phyloP scores from a whole-genome alignment of 2,329 filamentous ascomycete genomes.

The Hansfordia pulvinata region DNA sequence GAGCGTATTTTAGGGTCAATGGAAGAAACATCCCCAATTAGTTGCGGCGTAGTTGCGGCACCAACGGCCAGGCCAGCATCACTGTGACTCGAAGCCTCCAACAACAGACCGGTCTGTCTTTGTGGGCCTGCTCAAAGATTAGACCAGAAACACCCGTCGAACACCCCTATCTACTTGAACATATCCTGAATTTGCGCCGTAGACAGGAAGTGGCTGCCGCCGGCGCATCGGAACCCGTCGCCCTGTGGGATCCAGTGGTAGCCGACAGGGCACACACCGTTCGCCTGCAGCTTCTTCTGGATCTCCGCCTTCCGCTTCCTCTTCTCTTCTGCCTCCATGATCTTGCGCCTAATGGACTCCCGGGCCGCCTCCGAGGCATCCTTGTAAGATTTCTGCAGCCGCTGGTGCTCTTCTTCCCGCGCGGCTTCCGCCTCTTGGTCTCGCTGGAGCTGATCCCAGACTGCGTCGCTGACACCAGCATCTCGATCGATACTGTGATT shows the following conservation, averaged over 20 bases:
- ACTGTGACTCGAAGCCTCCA: no score
- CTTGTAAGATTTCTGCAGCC: constrained; percentile 16
- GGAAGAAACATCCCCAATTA: no score
- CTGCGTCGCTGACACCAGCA: constrained; percentile 39
- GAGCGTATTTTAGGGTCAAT: no score
- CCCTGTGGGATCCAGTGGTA: constrained; percentile 47
- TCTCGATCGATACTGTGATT: constrained; percentile 27
- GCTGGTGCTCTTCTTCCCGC: constrained; percentile 21
- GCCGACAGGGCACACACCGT: constrained; percentile 43
- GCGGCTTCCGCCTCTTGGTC: constrained; percentile 27
- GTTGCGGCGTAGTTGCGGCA: no score
- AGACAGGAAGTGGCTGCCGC: constrained; percentile 42
- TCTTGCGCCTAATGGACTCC: constrained; percentile 20
- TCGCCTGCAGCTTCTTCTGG: constrained; percentile 31
- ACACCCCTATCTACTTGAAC: no score
- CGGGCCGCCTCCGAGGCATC: constrained; percentile 15
- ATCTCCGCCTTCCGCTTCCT: constrained; percentile 22
- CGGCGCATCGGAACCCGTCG: constrained; percentile 48
- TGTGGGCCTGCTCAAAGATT: no score
- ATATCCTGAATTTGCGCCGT: no score
- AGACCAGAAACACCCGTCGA: no score
- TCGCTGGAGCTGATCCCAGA: constrained; percentile 45
- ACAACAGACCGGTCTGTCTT: no score
- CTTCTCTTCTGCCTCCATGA: constrained; percentile 24
- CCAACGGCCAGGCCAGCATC: no score